Base-by-base conservation (phyloP, 202 grass and related monocot species). In the Brachypodium distachyon region DNA sequence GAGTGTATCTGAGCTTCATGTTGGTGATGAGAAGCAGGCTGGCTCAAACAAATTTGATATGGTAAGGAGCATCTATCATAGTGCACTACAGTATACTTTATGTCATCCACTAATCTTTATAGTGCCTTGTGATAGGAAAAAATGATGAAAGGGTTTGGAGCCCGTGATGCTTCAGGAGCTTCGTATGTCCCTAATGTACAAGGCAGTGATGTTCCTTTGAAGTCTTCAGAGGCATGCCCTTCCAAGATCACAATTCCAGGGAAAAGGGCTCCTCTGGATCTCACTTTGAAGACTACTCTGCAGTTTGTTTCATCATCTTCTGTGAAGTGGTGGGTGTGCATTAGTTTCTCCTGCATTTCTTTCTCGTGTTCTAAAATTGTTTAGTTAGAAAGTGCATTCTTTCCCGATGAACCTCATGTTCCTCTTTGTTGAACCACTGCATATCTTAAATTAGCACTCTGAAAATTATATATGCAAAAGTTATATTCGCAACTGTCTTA, bases 221-320 rank as follows among this genome's bases (percentile, higher is more conserved):
- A 61, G 28, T 61, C 75, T 82, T 63, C 36, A 70, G 70, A 84
- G 32, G 62, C 17, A 87, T 90, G 58, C 48, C 77, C 67, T 61
- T 82, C 79, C 40, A 78, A 89, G 81, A 87, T 99, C 78, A 83
- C 67, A 38, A 72, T 95, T 73, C 85, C 92, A 78, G 96, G 91
- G 64, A 81, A 82, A 71, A 95, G 38, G 21, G 63, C 70, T 71
- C 96, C 91, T 55, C 78, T 95, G 60, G 96, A 98, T 88, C 89
- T 98, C 62, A 98, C 89, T 57, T 78, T 98, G 64, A 98, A 98
- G 76, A 92, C 87, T 41, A 72, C 66, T 74, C 61, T 98, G 81
- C 84, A 85, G 25, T 80, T 98, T 68, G 82, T 98, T 73, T 95
- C 85, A 72, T 98, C 91, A 12, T 90, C 89, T 14, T 90, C 96